These are phyloP conservation scores for Xylaria sp. DNA, from an alignment of 2,329 filamentous ascomycete species.

Conservation along the genomic window DNA sequence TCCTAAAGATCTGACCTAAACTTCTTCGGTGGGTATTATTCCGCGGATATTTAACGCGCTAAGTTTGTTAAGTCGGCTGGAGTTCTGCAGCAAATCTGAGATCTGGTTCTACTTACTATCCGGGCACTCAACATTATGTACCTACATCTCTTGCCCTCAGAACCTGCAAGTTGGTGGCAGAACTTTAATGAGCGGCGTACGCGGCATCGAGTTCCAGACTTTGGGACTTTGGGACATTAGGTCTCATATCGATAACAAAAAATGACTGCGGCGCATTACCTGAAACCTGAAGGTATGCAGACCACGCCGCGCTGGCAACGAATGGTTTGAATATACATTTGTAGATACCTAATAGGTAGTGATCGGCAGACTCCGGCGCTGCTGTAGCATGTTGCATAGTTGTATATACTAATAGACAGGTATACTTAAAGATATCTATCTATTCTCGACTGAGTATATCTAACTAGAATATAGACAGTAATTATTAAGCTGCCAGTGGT, in stretches of 20 bases:
- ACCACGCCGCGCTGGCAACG: slow-evolving; percentile 17
- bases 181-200: neutral
- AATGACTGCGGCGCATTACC: slow-evolving; percentile 19
- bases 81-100: neutral
- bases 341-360: neutral
- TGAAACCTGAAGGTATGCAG: slow-evolving; percentile 29
- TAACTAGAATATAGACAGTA: neutral
- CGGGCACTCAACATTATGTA: neutral
- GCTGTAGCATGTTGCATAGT: neutral
- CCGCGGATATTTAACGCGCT: slow-evolving; percentile 11
- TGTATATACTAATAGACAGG: neutral
- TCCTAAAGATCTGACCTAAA: slow-evolving; percentile 16
- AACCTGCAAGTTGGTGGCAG: neutral
- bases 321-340: neutral
- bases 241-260: slow-evolving; percentile 13
- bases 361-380: neutral
- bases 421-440: too few relatives aligned
- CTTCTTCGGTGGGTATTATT: neutral
- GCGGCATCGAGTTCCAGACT: neutral
- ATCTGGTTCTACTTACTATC: neutral
- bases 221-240: neutral
- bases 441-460: neutral
- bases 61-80: neutral
- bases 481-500: too few relatives aligned
- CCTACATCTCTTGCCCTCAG: neutral